Conservation (phyloP, 345 rosid genomes). For the Dipteronia dyeriana region DNA sequence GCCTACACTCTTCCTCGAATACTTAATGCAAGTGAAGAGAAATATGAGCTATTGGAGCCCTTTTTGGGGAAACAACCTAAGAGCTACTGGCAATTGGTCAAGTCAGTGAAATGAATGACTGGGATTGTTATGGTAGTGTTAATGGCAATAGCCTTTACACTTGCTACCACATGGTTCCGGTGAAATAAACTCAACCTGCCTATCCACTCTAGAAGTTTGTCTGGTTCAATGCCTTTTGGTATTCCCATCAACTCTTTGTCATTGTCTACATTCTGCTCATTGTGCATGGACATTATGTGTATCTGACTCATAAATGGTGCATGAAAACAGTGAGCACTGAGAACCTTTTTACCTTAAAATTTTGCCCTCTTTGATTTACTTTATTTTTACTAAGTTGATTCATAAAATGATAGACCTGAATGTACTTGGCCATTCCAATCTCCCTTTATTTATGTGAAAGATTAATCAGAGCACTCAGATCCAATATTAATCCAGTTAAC, state of each 20-base stretch:
- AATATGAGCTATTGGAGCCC: conserved; percentile 49
- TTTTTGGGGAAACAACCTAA: conserved; percentile 64
- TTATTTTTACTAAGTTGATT: background rate
- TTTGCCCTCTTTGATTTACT: background rate
- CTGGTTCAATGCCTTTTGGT: conserved; percentile 90
- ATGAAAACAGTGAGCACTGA: conserved; percentile 57
- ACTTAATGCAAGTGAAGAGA: conserved; percentile 47
- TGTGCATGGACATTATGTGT: conserved; percentile 65
- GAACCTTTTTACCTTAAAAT: background rate
- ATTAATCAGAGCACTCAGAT: conserved; percentile 62
- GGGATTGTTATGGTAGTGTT: conserved; percentile 61
- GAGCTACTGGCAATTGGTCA: conserved; percentile 69
- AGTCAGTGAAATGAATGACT: conserved; percentile 62
- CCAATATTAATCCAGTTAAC: conserved; percentile 63
- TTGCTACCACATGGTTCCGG: conserved; percentile 78
- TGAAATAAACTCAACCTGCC: conserved; percentile 59
- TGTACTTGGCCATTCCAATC: conserved; percentile 70
- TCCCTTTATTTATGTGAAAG: conserved; percentile 61
- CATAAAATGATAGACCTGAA: conserved; percentile 58
- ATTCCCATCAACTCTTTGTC: conserved; percentile 75
- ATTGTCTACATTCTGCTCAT: conserved; percentile 68
- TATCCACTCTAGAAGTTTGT: conserved; percentile 61
- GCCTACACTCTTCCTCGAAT: conserved; percentile 70
- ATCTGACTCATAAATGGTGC: conserved; percentile 56
- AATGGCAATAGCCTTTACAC: conserved; percentile 79